Base-by-base conservation (phyloP, 176 grass and related monocot species). In the Luzula sylvatica region DNA sequence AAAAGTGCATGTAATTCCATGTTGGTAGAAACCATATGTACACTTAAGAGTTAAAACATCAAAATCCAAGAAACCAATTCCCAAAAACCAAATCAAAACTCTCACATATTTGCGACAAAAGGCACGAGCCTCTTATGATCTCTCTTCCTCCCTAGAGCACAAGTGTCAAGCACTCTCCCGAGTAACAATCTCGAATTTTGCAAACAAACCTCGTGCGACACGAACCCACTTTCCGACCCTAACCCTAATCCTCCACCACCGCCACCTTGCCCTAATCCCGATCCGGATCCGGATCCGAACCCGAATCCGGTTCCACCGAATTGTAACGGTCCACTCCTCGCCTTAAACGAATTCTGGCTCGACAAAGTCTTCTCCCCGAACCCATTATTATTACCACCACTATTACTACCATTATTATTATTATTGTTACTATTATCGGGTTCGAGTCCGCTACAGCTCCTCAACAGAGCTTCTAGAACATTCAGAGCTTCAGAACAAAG, bases 121-220 rank as follows among this genome's bases (percentile, higher is more conserved):
- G 89, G 83, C 41, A 95, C 83, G 46, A 95, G 74, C 24, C 89
- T 79, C 50, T 88, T 95, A 60, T 88, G 72, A 29, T 95, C 89
- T 78, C 89, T 84, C 73, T 95, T 95, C 17, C 73, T 86, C 11
- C 89, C 89, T 35, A 95, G 76, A 15, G 89, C 83, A 26, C 89
- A 95, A 48, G 74, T 88, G 47, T 88, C 89, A 17, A 95, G 83
- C 23, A 95, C 89, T 45, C 89, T 83, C 7, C 80, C 83, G 51
- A 95, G 92, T 20, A 89, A 58, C 58, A 96, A 63, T 15, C 85
- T 73, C 7, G 81, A 89, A 67, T 86, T 89, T 70, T 86, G 85
- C 15, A 89, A 74, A 8, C 80, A 76, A 38, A 86, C 72, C 40
- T 96, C 92, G 52, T 74, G 75, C 5, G 74, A 8, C 12, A 68